Evolutionary conservation across 441 rosid genomes (phyloP), one percentile per base, ranked within the genome.

Genomic region (Geranium incanum): DNA sequence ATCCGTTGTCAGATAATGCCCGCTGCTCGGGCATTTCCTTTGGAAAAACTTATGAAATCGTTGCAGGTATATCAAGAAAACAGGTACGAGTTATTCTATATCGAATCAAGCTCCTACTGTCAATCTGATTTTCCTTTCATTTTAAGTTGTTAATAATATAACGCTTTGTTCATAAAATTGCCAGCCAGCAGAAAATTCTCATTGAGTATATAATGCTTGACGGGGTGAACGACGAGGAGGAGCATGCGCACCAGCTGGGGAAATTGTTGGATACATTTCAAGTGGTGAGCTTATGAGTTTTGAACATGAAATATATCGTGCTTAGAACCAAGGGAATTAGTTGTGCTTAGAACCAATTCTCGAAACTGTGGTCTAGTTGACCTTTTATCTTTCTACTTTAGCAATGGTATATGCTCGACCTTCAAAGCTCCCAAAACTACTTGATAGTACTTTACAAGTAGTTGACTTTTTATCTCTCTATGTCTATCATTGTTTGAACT

Each of bases 1-100:
- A 82, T 92, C 68, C 93, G 95, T 71, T 95, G 97, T 73, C 90
- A 90, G 77, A 92, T 95, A 79, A 95, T 95, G 99, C 99, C 97
- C 45, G 91, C 97, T 21, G 97, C 98, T 70, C 87, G 95, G 76
- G 99, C 99, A 78, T 95, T 95, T 84, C 95, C 98, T 80, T 81
- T 95, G 78, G 92, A 83, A 75, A 95, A 90, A 81, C 98, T 95
- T n/a, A 92, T 95, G 95, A 83, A 83, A 77, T 41, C 96, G 37
- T 81, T 95, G 71, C 85, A 85, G 69, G 62, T 75, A 60, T 92
- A 92, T 84, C 98, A 95, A 77, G 86, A 79, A 71, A 86, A 80
- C 72, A 90, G 98, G 99, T 92, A 71, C 68, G 57, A 48, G n/a
- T 48, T 11, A 11, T 12, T 48, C n/a, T 12, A 48, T 48, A 48